These are phyloP conservation scores for Sporobolus alterniflorus DNA, from an alignment of 202 grass and related monocot genomes.

Conservation along the genomic window DNA sequence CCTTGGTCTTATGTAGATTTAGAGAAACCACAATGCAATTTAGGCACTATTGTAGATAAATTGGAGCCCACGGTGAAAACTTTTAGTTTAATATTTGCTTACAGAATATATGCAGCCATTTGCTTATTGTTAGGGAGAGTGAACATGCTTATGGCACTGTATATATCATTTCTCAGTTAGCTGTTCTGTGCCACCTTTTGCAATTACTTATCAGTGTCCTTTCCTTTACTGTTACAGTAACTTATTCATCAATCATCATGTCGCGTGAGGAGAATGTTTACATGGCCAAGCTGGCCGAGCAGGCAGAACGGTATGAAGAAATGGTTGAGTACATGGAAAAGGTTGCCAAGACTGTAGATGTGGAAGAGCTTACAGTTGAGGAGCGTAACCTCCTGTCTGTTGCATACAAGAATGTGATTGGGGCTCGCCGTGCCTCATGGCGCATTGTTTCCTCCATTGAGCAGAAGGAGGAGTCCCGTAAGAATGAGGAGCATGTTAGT, in stretches of 20 bases:
- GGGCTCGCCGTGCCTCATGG: constrained; percentile 83
- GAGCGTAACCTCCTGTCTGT: constrained; percentile 87
- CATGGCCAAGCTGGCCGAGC: constrained; percentile 83
- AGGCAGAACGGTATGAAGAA: constrained; percentile 77
- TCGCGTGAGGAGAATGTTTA: constrained; percentile 76
- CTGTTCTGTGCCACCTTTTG: not conserved
- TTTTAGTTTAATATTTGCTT: not conserved
- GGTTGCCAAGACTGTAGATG: constrained; percentile 72
- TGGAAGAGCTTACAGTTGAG: constrained; percentile 78
- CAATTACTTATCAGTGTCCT: not conserved
- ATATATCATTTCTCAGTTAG: not conserved
- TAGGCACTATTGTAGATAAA: not conserved
- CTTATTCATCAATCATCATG: constrained; percentile 19
- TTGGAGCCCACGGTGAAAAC: not conserved
- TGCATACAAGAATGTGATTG: constrained; percentile 91
- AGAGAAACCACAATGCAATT: not conserved
- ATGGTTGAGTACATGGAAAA: constrained; percentile 94
- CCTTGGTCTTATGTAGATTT: not conserved
- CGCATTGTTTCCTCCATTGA: constrained; percentile 90
- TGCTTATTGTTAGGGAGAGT: not conserved
- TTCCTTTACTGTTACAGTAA: constrained; percentile 17
- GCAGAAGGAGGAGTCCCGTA: constrained; percentile 77
- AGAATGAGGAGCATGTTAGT: constrained; percentile 70
- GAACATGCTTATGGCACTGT: not conserved
- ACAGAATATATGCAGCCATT: not conserved